phyloP scores from a whole-genome alignment of 345 rosid species.

The Kernera saxatilis region DNA sequence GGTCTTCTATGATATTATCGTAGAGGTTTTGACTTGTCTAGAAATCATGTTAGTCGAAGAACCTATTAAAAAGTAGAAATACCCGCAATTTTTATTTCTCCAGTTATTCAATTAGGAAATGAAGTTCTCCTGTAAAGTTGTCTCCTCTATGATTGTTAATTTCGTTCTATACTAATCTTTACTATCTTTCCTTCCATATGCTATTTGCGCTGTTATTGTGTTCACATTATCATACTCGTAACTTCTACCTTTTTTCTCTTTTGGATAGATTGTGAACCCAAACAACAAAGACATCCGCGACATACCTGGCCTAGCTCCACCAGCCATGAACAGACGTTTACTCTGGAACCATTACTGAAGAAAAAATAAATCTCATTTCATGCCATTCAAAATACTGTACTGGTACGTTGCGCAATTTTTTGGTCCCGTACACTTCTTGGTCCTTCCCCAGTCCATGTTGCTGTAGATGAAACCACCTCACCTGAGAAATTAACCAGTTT shows the following conservation, averaged over 20 bases:
- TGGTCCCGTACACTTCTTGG: slow-evolving; percentile 12
- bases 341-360: slow-evolving; percentile 53
- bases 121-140: background rate
- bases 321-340: slow-evolving; percentile 66
- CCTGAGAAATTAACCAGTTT: slow-evolving; percentile 8
- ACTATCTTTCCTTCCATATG: background rate
- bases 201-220: background rate
- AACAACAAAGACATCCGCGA: slow-evolving; percentile 80
- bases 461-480: slow-evolving; percentile 19
- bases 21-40: background rate
- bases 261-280: slow-evolving; percentile 73
- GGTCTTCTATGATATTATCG: background rate
- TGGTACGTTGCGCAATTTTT: slow-evolving; percentile 10
- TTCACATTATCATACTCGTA: background rate
- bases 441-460: slow-evolving; percentile 16
- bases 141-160: background rate
- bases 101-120: background rate
- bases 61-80: background rate
- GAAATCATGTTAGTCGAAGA: background rate
- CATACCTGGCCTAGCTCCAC: slow-evolving; percentile 94
- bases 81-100: background rate
- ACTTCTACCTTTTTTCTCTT: background rate
- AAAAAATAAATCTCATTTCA: background rate
- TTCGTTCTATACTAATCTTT: background rate
- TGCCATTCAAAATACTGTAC: slow-evolving; percentile 13